Conservation (phyloP, 2,329 filamentous ascomycete genomes). For the Xylaria sp. region DNA sequence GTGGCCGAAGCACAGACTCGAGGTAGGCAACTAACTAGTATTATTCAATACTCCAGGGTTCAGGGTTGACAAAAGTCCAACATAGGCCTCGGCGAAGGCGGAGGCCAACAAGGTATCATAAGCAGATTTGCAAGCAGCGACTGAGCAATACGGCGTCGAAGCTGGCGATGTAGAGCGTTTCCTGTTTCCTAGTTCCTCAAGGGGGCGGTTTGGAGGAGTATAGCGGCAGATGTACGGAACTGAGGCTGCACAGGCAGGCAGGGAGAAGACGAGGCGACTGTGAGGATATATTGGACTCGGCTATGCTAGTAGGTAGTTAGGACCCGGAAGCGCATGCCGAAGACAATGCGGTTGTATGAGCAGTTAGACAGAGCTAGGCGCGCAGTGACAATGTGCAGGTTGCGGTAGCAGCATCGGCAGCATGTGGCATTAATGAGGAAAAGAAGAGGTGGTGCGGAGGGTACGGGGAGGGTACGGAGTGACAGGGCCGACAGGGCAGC, state of each 20-base stretch:
- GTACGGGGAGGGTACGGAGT: neutral
- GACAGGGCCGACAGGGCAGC: neutral
- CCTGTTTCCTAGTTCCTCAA: neutral
- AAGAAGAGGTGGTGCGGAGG: neutral
- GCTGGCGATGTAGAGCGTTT: too few species aligned
- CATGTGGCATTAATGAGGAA: conserved; percentile 17
- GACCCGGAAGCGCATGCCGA: neutral
- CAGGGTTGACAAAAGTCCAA: too few species aligned
- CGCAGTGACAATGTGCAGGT: neutral
- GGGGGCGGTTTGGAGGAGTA: neutral
- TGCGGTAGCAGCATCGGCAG: too few species aligned
- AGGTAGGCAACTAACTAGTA: conserved; percentile 7
- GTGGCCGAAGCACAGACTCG: conserved; percentile 18
- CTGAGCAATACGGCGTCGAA: too few species aligned
- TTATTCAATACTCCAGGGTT: conserved; percentile 5
- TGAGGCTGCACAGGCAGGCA: neutral
- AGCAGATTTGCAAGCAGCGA: too few species aligned
- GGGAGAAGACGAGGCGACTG: neutral
- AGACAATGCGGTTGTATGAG: conserved; percentile 8
- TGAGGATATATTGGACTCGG: neutral
- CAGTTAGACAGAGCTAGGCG: neutral
- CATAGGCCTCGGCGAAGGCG: too few species aligned
- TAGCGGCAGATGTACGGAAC: too few species aligned
- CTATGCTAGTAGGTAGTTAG: too few species aligned
- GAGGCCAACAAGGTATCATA: too few species aligned